Percentiles rank a stretch among this genome's conserved stretches.
Evolutionary conservation across 163 green algal species (phyloP).

Genomic region (Scenedesmus sp.): DNA sequence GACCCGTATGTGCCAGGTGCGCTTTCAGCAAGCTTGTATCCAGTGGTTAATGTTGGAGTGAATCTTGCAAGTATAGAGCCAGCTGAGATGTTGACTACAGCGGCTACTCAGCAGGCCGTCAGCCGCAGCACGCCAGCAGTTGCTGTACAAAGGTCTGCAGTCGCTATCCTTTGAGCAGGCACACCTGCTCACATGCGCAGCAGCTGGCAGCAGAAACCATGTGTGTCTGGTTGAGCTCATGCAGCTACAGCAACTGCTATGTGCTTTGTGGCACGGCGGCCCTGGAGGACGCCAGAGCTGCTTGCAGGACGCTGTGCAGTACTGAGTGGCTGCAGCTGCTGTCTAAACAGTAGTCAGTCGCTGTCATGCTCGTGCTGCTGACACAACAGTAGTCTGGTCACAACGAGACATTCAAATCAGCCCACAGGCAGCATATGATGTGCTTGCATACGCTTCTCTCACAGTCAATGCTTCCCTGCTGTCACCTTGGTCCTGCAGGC

Average conservation of each 20-base stretch:
- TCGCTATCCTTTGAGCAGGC: neutral
- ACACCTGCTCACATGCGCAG: neutral
- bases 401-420: neutral
- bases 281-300: neutral
- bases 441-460: too few species aligned
- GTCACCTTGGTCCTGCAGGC: slow-evolving; percentile 5
- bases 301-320: neutral
- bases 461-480: neutral
- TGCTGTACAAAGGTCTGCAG: neutral
- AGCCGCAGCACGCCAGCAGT: neutral
- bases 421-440: too few species aligned
- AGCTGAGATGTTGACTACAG: neutral
- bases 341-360: neutral
- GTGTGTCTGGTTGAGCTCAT: neutral
- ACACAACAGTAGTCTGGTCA: too few species aligned
- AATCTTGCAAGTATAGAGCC: too few species aligned
- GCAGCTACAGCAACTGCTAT: neutral
- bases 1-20: slow-evolving; percentile 39
- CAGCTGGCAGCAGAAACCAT: neutral
- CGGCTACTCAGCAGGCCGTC: neutral
- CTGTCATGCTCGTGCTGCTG: too few species aligned
- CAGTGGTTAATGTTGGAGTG: neutral
- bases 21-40: neutral
- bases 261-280: neutral
- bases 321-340: neutral